A percentile compares a stretch with the other conserved stretches of the same genome.
These are phyloP conservation scores for Glutinoglossum americanum DNA, from an alignment of 495 filamentous ascomycete species.

Conservation along the genomic window DNA sequence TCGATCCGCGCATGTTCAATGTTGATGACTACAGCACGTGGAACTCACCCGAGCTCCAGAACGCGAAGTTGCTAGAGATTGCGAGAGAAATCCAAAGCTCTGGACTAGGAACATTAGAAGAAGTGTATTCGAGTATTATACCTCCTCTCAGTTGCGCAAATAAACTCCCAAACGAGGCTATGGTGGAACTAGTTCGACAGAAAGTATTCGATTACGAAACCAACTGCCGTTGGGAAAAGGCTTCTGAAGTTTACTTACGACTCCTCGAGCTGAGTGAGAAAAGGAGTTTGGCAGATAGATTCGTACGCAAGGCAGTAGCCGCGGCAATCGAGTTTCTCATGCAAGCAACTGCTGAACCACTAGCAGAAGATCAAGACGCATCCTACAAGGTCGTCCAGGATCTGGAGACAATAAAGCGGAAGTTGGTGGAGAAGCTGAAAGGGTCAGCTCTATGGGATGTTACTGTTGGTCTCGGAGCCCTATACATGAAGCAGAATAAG, in stretches of 20 bases:
- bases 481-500: background rate
- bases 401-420: background rate
- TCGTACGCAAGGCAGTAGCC: background rate
- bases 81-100: background rate
- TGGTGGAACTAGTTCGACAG: background rate
- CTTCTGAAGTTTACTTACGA: background rate
- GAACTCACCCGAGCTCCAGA: background rate
- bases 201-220: background rate
- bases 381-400: background rate
- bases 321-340: background rate
- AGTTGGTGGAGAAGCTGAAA: background rate
- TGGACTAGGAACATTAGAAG: background rate
- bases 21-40: background rate
- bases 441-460: background rate
- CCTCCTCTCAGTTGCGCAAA: background rate
- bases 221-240: background rate
- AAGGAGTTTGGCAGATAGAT: background rate
- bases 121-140: background rate
- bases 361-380: background rate
- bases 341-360: background rate
- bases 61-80: background rate
- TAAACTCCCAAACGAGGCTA: background rate
- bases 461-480: background rate
- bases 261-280: background rate
- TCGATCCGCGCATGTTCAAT: background rate